Conservation (phyloP, 768 basidiomycete genomes). For the Thelephora aurantiotincta region DNA sequence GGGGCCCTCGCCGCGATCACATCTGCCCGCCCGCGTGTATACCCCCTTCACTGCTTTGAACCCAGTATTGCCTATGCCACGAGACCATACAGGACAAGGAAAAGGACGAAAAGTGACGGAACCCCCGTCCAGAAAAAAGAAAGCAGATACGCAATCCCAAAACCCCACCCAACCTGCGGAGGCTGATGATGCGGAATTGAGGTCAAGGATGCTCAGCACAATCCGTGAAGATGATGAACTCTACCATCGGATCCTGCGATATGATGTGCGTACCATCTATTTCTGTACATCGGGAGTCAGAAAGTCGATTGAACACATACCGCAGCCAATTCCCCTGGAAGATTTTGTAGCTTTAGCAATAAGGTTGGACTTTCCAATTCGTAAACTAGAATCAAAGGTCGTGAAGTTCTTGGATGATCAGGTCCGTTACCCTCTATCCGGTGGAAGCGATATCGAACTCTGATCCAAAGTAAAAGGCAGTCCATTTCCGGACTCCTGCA, state of each 20-base stretch:
- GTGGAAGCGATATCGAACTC: too few relatives aligned
- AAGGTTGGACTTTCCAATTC: constrained; percentile 15
- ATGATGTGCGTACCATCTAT: constrained; percentile 32
- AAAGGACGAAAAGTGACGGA: not conserved
- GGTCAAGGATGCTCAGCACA: constrained; percentile 23
- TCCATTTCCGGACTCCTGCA: too few relatives aligned
- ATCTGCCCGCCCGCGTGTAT: not conserved
- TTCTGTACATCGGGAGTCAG: not conserved
- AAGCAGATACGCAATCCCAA: constrained; percentile 4
- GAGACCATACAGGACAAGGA: not conserved
- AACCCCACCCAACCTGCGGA: constrained; percentile 6
- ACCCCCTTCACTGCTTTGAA: not conserved
- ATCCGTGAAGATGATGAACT: constrained; percentile 33
- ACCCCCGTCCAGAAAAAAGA: constrained; percentile 3
- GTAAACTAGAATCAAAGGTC: constrained; percentile 25
- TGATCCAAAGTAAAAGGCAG: too few relatives aligned
- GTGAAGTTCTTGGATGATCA: constrained; percentile 41
- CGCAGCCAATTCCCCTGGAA: constrained; percentile 45
- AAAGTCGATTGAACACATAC: not conserved
- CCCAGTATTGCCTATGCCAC: not conserved
- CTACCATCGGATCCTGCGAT: constrained; percentile 44
- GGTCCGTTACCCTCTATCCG: constrained; percentile 17
- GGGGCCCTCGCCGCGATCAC: not conserved
- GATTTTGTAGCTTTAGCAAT: constrained; percentile 31
- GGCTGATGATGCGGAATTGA: constrained; percentile 21